Evolutionary conservation across 2,329 filamentous ascomycete genomes (phyloP), one percentile per base, ranked within the genome.

Genomic region (Simplicillium sp.): DNA sequence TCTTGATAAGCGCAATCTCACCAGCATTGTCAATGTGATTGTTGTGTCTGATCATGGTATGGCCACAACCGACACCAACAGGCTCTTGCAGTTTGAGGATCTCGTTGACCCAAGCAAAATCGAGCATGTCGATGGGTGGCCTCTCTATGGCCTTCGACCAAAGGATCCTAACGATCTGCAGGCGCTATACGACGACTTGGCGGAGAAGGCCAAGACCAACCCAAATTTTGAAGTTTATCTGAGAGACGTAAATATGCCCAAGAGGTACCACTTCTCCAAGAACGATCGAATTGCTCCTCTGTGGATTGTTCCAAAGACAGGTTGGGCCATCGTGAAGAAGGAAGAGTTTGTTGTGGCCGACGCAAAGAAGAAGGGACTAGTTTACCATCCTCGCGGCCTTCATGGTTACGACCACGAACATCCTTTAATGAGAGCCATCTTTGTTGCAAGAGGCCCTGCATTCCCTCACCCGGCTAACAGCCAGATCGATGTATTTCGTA

Each of bases 1-100:
- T 0, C 69, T 98, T 0, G 77, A 89, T 46, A 65, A 74, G 36
- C 80, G 92, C 37, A 96, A 97, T 56, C 65, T 98, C 38, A 95
- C 88, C 1, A 58, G 82, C 15, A 84, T 98, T 45, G 87, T 97
- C 55, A 98, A 98, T 50, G 75, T 98, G 7, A 80, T 98, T 29
- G 74, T 98, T n/a, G 90, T 98, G 3, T 96, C 88, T 1, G 92
- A 98, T 57, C 92, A 98, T 57, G 92, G 92, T 38, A 98, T 98
- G 92, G 92, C 92, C 1, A 94, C 88, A 0, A 97, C 92, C 0
- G 85, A 89, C 44, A 77, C 75, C 0, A 71, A 80, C 14, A 77
- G 92, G 11, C 68, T 97, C 36, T 74, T 97, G 18, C 92, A 97
- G 61, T 70, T 97, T 3, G 92, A 98, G 48, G 87, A 96, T 54